Evolutionary conservation across 2,329 filamentous ascomycete species (phyloP).

Genomic region (Pochonia chlamydosporia): DNA sequence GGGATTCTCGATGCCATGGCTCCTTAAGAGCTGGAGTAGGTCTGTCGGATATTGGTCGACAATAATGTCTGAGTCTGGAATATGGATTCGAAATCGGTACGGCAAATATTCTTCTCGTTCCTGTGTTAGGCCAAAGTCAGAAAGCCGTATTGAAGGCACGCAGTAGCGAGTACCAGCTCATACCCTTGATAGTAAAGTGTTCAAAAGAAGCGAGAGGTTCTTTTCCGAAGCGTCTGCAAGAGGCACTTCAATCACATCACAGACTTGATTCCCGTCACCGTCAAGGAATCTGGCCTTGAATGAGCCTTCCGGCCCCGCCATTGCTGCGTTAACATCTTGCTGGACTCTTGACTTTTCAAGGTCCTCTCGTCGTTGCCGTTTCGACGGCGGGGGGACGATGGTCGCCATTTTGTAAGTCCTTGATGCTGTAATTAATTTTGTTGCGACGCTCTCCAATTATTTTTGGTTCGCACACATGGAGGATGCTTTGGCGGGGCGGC

Average conservation of each 20-base stretch:
- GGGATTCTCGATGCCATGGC: conserved; percentile 51
- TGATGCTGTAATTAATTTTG: background rate
- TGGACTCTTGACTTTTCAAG: conserved; percentile 67
- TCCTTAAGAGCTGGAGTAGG: conserved; percentile 46
- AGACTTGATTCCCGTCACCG: conserved; percentile 65
- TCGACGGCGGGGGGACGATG: conserved; percentile 75
- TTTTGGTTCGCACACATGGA: background rate
- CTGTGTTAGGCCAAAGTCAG: conserved; percentile 16
- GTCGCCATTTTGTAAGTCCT: conserved; percentile 60
- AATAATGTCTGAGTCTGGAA: conserved; percentile 46
- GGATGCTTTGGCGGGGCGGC: conserved; percentile 7
- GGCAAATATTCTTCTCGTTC: conserved; percentile 55
- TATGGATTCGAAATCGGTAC: conserved; percentile 55
- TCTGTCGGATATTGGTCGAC: conserved; percentile 52
- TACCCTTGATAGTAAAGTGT: conserved; percentile 75
- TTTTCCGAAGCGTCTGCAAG: conserved; percentile 81
- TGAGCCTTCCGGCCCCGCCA: conserved; percentile 65
- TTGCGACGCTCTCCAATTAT: background rate
- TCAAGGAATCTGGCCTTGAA: conserved; percentile 87
- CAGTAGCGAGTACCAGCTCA: background rate
- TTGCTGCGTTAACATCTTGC: conserved; percentile 65
- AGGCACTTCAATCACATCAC: conserved; percentile 67
- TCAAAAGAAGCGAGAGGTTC: conserved; percentile 82
- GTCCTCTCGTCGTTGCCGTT: conserved; percentile 74
- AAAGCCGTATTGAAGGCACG: background rate